Percentiles rank a stretch among this genome's conserved stretches.
Evolutionary conservation across 345 rosid genomes (phyloP).

Genomic region (Tarenaya hassleriana): DNA sequence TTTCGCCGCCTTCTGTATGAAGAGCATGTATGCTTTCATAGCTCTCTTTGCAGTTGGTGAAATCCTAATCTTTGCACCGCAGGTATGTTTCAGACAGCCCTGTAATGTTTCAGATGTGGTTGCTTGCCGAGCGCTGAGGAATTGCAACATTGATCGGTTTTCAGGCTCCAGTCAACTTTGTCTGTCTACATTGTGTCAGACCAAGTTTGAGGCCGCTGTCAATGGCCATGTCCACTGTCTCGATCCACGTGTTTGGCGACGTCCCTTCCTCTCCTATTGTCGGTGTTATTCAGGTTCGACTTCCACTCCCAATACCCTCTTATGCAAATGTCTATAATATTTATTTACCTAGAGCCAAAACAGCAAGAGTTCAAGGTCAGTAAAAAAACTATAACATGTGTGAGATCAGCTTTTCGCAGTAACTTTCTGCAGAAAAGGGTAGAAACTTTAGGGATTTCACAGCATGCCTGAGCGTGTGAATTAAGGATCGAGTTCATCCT

Average conservation of each 20-base stretch:
- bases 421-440: too few relatives aligned
- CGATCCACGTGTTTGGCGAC: constrained; percentile 92
- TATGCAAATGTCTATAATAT: too few relatives aligned
- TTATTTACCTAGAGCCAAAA: too few relatives aligned
- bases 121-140: too few relatives aligned
- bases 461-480: not conserved
- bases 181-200: constrained; percentile 85
- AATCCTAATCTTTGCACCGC: constrained; percentile 85
- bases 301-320: not conserved
- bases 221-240: constrained; percentile 88
- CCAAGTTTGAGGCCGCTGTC: constrained; percentile 90
- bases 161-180: constrained; percentile 93
- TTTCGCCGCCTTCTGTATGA: constrained; percentile 73
- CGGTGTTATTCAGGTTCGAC: constrained; percentile 74
- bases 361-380: too few relatives aligned
- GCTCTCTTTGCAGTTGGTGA: constrained; percentile 80
- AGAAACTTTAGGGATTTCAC: too few relatives aligned
- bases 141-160: constrained; percentile 6
- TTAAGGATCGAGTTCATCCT: not conserved
- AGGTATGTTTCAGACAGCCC: constrained; percentile 42
- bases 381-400: too few relatives aligned
- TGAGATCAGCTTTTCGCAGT: too few relatives aligned
- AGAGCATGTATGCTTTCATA: constrained; percentile 63
- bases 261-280: constrained; percentile 98
- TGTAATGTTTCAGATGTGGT: not conserved